These are phyloP conservation scores for Tuber calosporum DNA, from an alignment of 495 filamentous ascomycete genomes.

Conservation along the genomic window DNA sequence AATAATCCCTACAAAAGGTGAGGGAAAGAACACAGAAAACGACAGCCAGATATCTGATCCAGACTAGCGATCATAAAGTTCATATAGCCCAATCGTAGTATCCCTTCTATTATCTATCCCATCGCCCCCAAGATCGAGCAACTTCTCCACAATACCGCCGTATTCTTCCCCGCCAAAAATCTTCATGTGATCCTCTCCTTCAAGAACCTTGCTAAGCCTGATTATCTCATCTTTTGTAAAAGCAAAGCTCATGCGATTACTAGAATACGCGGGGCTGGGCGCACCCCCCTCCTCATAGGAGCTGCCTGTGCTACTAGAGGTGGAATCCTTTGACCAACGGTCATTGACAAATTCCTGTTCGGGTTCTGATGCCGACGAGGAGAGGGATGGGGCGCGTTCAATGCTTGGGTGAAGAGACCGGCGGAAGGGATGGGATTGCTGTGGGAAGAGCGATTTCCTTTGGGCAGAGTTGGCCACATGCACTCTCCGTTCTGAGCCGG, in stretches of 20 bases:
- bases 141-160: background rate
- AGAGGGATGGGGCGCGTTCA: background rate
- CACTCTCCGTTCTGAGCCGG: background rate
- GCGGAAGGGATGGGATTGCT: background rate
- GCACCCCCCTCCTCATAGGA: background rate
- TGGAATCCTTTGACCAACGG: background rate
- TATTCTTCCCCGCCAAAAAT: background rate
- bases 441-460: background rate
- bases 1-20: background rate
- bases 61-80: background rate
- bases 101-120: background rate
- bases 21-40: background rate
- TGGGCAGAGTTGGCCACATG: background rate
- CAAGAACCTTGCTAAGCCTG: background rate
- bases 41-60: background rate
- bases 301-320: background rate
- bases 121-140: background rate
- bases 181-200: background rate
- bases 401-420: background rate
- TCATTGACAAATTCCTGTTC: background rate
- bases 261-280: background rate
- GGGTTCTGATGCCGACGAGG: background rate
- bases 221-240: background rate
- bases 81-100: background rate
- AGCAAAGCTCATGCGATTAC: background rate